Base-by-base conservation (phyloP, 139 green algal genomes). In the Chlamydomonas schloesseri region DNA sequence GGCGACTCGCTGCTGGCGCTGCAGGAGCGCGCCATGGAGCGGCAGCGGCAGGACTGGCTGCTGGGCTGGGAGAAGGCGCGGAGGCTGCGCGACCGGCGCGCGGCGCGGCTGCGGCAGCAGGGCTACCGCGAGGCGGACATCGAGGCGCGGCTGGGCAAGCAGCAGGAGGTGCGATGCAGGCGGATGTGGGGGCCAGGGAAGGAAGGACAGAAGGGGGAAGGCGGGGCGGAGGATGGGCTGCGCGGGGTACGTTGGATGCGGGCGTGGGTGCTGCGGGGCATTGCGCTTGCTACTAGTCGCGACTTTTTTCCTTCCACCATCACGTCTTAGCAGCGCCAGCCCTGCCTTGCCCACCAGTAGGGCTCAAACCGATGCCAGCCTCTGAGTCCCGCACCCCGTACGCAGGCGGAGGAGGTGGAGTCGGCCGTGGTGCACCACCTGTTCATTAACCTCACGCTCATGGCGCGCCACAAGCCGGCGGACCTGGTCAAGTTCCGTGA, bases 11-110 rank as follows among this genome's bases (percentile, higher is more conserved):
- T 84, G 46, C 0, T 75, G 64, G 17, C 67, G 42, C 71, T 84
- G 78, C 78, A 84, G 78, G 9, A 67, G 46, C 64, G 64, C 18
- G 78, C 78, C 64, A 84, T 84, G 78, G 78, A 74, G 37, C n/a
- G 42, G 78, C 64, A 84, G 37, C 78, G 78, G 6, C 42, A 84
- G 64, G 21, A 74, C 29, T 84, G 64, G 78, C 47, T 84, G 78
- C 31, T 84, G 64, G 78, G 21, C n/a, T 84, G 78, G 78, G 78
- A 84, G 65, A 55, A 71, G 64, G 15, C 24, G 58, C 78, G 78
- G 64, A 29, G 62, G 37, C 28, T 28, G 46, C 64, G 78, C 33
- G 78, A 84, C 20, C 78, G 78, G 37, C 42, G 53, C 37, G 42
- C 46, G 33, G 62, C 26, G 23, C 68, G 46, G 42, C 47, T 84